phyloP scores from a whole-genome alignment of 768 basidiomycete genomes.

The Boletus coccyginus region DNA sequence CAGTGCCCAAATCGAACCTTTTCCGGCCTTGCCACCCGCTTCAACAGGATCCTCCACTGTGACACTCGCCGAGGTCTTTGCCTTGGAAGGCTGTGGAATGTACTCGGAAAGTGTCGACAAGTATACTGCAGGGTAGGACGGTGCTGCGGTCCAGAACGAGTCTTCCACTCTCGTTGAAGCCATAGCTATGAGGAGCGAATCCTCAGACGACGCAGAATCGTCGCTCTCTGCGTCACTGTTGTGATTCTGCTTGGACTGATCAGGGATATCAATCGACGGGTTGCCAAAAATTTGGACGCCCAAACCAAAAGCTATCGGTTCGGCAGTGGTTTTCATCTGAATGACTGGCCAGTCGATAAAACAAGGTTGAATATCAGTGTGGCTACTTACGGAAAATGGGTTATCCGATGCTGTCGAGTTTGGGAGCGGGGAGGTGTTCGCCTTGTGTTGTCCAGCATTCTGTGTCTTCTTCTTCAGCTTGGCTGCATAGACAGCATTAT shows the following conservation, averaged over 20 bases:
- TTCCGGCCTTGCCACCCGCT: slow-evolving; percentile 40
- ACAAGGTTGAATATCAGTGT: background rate
- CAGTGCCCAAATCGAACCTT: slow-evolving; percentile 55
- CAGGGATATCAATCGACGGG: slow-evolving; percentile 14
- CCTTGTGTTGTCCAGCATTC: slow-evolving; percentile 39
- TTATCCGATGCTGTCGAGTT: slow-evolving; percentile 42
- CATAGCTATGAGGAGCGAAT: slow-evolving; percentile 56
- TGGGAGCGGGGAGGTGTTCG: slow-evolving; percentile 31
- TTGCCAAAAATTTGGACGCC: slow-evolving; percentile 68
- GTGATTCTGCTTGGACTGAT: slow-evolving; percentile 10
- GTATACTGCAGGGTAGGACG: slow-evolving; percentile 66
- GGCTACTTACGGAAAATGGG: slow-evolving; percentile 65
- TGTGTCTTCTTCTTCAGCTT: slow-evolving; percentile 57
- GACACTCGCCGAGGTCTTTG: slow-evolving; percentile 40
- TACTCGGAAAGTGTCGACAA: slow-evolving; percentile 76
- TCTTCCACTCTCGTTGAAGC: slow-evolving; percentile 51
- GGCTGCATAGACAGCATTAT: slow-evolving; percentile 70
- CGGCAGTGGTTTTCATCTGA: slow-evolving; percentile 27
- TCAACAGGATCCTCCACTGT: slow-evolving; percentile 43
- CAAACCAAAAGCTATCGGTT: slow-evolving; percentile 46
- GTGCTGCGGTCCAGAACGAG: slow-evolving; percentile 66
- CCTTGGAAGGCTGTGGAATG: slow-evolving; percentile 54
- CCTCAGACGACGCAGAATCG: slow-evolving; percentile 38
- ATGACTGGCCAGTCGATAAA: slow-evolving; percentile 2
- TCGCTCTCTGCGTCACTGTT: slow-evolving; percentile 39